phyloP scores from a whole-genome alignment of 1,139 yeast genomes.

The Hyphopichia khmerensis region DNA sequence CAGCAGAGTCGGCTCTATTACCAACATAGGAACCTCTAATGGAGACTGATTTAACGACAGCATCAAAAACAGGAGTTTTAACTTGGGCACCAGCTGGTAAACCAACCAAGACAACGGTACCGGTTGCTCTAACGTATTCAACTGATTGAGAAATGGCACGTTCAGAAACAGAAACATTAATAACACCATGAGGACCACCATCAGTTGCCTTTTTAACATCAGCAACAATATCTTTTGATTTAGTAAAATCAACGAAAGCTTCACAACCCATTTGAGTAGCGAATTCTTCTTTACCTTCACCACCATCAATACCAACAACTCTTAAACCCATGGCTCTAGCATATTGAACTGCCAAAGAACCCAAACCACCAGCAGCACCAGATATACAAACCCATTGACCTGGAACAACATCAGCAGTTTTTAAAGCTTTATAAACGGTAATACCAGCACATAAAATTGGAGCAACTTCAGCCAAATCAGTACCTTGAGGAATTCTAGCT shows the following conservation, averaged over 20 bases:
- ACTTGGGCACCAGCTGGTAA: conserved; percentile 73
- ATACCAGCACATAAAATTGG: conserved; percentile 85
- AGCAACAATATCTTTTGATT: conserved; percentile 53
- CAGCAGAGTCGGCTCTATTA: conserved; percentile 76
- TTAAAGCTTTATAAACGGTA: conserved; percentile 75
- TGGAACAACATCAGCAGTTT: conserved; percentile 61
- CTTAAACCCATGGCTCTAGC: conserved; percentile 75
- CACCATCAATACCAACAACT: conserved; percentile 76
- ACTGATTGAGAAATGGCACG: conserved; percentile 63
- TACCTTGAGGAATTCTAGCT: conserved; percentile 67
- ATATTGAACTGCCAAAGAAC: conserved; percentile 72
- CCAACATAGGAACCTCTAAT: conserved; percentile 78
- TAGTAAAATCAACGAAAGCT: conserved; percentile 62
- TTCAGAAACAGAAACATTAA: conserved; percentile 72
- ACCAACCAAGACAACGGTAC: conserved; percentile 73
- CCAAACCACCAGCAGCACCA: conserved; percentile 82
- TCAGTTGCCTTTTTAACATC: conserved; percentile 60
- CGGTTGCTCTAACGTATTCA: conserved; percentile 64
- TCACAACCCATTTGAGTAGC: conserved; percentile 65
- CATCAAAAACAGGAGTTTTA: conserved; percentile 60
- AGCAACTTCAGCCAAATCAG: conserved; percentile 71
- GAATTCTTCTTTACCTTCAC: conserved; percentile 61
- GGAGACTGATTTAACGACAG: conserved; percentile 62
- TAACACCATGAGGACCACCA: conserved; percentile 80
- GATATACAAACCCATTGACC: conserved; percentile 79